Evolutionary conservation across 306 rosid genomes (phyloP).

Genomic region (Vigna reflexopilosa): DNA sequence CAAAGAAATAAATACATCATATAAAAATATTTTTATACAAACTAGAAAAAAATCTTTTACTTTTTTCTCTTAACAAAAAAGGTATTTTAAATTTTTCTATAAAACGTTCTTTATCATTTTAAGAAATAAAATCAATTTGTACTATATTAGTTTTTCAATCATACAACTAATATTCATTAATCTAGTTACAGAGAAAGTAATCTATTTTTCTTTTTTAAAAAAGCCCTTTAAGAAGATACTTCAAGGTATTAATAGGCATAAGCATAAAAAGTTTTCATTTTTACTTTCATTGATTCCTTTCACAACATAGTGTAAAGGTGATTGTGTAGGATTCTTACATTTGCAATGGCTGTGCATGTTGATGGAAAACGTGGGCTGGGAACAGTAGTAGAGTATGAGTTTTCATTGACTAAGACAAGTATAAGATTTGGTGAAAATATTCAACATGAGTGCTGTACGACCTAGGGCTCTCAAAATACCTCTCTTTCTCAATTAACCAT

Average conservation of each 20-base stretch:
- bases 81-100: too few species aligned
- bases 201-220: background rate
- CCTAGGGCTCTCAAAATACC: background rate
- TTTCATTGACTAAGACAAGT: background rate
- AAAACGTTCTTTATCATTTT: too few species aligned
- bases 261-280: background rate
- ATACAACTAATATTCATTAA: too few species aligned
- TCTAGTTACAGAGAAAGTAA: background rate
- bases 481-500: background rate
- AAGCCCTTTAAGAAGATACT: background rate
- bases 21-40: background rate
- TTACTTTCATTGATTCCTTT: background rate
- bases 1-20: background rate
- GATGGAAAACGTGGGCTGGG: background rate
- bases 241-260: background rate
- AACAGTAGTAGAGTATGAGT: background rate
- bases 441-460: background rate
- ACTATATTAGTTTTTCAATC: background rate
- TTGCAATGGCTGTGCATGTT: background rate
- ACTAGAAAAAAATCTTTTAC: background rate
- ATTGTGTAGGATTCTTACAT: background rate
- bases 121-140: background rate
- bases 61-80: background rate
- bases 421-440: constrained; percentile 7
- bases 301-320: background rate